phyloP scores from a whole-genome alignment of 2,329 filamentous ascomycete species.

The Teratosphaeria nubilosa region DNA sequence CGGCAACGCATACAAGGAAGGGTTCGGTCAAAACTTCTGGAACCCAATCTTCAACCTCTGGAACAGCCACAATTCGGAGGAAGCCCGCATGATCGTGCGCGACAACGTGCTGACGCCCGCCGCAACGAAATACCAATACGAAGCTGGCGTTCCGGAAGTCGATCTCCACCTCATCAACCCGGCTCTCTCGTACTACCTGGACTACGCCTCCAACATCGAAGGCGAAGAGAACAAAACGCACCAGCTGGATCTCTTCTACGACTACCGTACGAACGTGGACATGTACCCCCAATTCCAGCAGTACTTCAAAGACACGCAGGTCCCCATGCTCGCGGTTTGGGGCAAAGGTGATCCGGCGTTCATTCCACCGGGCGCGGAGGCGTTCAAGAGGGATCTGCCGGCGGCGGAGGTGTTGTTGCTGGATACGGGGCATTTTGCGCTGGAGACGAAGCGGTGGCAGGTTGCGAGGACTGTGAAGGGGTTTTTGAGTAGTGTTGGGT shows the following conservation, averaged over 20 bases:
- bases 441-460: conserved; percentile 23
- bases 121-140: background rate
- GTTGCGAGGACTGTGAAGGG: background rate
- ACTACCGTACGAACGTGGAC: conserved; percentile 46
- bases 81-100: background rate
- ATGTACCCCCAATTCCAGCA: conserved; percentile 48
- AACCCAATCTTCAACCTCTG: conserved; percentile 30
- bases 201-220: conserved; percentile 22
- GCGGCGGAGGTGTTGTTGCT: conserved; percentile 38
- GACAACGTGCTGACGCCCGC: background rate
- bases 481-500: background rate
- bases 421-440: conserved; percentile 49
- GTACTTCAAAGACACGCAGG: conserved; percentile 41
- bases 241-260: conserved; percentile 48
- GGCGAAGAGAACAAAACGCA: conserved; percentile 39
- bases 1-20: conserved; percentile 51
- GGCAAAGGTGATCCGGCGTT: conserved; percentile 48
- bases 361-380: conserved; percentile 42
- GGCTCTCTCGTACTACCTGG: background rate
- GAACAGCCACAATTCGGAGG: conserved; percentile 1
- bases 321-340: conserved; percentile 50
- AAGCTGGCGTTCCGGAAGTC: background rate
- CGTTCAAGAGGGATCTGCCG: conserved; percentile 41
- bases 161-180: background rate
- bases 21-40: conserved; percentile 38